phyloP scores from a whole-genome alignment of 139 green algal genomes.

The Haematococcus lacustris region DNA sequence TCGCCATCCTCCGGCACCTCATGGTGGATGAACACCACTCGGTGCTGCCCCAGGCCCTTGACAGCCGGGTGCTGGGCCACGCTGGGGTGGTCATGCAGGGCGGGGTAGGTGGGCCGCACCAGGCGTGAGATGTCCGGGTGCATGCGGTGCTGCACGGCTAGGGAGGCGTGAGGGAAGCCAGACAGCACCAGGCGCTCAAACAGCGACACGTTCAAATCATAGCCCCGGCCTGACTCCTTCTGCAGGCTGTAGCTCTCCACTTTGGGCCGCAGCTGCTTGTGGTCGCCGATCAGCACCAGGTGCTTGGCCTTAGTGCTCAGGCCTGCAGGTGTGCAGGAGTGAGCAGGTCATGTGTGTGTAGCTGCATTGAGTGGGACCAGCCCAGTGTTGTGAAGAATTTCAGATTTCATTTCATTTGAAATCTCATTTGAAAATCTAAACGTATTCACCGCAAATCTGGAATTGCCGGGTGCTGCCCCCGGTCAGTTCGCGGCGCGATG shows the following conservation, averaged over 20 bases:
- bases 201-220: conserved; percentile 67
- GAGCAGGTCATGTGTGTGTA: too few species aligned
- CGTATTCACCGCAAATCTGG: too few species aligned
- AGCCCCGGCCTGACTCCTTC: conserved; percentile 38
- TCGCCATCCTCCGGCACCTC: conserved; percentile 21
- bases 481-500: too few species aligned
- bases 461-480: too few species aligned
- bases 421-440: too few species aligned
- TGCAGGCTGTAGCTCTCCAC: conserved; percentile 51
- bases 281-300: too few species aligned
- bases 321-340: too few species aligned
- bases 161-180: conserved; percentile 34
- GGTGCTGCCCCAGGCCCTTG: conserved; percentile 21
- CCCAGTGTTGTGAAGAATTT: conserved; percentile 36
- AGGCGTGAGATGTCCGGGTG: conserved; percentile 34
- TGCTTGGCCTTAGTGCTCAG: too few species aligned
- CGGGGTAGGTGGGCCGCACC: conserved; percentile 30
- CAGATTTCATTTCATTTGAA: too few species aligned
- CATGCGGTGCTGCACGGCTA: conserved; percentile 73
- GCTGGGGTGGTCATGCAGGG: conserved; percentile 29
- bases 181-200: conserved; percentile 67
- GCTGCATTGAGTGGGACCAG: too few species aligned
- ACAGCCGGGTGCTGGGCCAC: conserved; percentile 18
- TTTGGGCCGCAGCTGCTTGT: conserved; percentile 76
- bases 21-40: conserved; percentile 43